Base-by-base conservation (phyloP, 768 basidiomycete genomes). In the Podaxis sp. region DNA sequence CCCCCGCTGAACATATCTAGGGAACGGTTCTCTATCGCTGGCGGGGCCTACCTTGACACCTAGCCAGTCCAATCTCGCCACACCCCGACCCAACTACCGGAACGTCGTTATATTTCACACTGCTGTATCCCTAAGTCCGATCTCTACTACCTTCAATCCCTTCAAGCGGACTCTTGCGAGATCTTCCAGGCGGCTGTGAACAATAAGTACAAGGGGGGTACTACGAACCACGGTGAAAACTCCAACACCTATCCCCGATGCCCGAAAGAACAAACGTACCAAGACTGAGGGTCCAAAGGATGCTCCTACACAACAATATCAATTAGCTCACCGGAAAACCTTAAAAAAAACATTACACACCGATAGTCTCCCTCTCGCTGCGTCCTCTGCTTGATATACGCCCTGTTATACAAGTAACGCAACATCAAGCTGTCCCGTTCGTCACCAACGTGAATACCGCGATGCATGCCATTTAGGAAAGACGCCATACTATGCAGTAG, bases 1-100 rank as follows among this genome's bases (percentile, higher is more conserved):
- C 23, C 9, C 21, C 47, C 46, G 5, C 18, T 11, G 14, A 46
- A 18, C 6, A 40, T 10, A n/a, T 28, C 42, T 55, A 88, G 86
- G 87, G 87, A 13, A 73, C 76, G 35, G 83, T 87, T 3, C 66
- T 88, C 36, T 88, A 87, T 68, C 79, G 82, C 62, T 88, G 87
- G 87, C 81, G 79, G 57, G 87, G 87, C 21, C 66, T 78, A 21
- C 68, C 69, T 25, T 76, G 50, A 46, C 27, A 25, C 28, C 18
- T 40, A 9, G 11, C 47, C 4, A 10, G 4, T 23, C 9, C 7
- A 23, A 4, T 23, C 13, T 25, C 13, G 6, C 21, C 7, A 11
- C 7, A 2, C 3, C 11, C 23, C 25, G 11, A 23, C 13, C 5
- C 9, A 48, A 18, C 11, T 32, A 9, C 32, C 32, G 3, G 32